Evolutionary conservation across 495 filamentous ascomycete species (phyloP).

Genomic region (Aspergillus haitiensis): DNA sequence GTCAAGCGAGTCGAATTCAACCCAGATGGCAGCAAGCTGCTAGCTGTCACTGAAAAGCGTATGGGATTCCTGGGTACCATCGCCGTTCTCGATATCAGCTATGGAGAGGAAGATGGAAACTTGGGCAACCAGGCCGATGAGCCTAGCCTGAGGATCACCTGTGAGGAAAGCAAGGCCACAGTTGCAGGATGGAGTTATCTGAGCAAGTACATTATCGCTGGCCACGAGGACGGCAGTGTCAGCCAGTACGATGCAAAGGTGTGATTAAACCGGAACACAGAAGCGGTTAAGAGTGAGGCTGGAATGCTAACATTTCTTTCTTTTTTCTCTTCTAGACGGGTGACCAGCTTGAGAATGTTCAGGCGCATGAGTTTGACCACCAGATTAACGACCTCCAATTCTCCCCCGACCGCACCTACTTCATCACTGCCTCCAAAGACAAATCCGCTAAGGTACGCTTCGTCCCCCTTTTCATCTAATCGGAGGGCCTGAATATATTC

Average conservation of each 20-base stretch:
- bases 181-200: slow-evolving; percentile 95
- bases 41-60: slow-evolving; percentile 96
- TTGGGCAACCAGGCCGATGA: slow-evolving; percentile 71
- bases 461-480: too few species aligned
- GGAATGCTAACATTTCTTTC: slow-evolving; percentile 9
- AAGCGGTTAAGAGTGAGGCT: neutral
- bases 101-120: slow-evolving; percentile 51
- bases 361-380: slow-evolving; percentile 78
- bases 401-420: slow-evolving; percentile 90
- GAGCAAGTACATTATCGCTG: slow-evolving; percentile 91
- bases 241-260: slow-evolving; percentile 96
- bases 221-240: slow-evolving; percentile 92
- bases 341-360: slow-evolving; percentile 74
- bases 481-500: too few species aligned
- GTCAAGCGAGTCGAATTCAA: slow-evolving; percentile 97
- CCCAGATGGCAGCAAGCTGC: slow-evolving; percentile 81
- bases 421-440: slow-evolving; percentile 97
- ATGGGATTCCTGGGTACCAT: slow-evolving; percentile 94
- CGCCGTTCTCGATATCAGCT: slow-evolving; percentile 80
- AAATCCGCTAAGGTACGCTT: slow-evolving; percentile 84
- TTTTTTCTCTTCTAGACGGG: slow-evolving; percentile 58
- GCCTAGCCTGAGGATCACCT: slow-evolving; percentile 78
- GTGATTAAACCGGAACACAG: slow-evolving; percentile 20
- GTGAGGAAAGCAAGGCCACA: slow-evolving; percentile 91
- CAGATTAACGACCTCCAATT: slow-evolving; percentile 94